Evolutionary conservation across 1,284 basidiomycete genomes (phyloP), one percentile per base, ranked within the genome.

Genomic region (Leccinum holopus): DNA sequence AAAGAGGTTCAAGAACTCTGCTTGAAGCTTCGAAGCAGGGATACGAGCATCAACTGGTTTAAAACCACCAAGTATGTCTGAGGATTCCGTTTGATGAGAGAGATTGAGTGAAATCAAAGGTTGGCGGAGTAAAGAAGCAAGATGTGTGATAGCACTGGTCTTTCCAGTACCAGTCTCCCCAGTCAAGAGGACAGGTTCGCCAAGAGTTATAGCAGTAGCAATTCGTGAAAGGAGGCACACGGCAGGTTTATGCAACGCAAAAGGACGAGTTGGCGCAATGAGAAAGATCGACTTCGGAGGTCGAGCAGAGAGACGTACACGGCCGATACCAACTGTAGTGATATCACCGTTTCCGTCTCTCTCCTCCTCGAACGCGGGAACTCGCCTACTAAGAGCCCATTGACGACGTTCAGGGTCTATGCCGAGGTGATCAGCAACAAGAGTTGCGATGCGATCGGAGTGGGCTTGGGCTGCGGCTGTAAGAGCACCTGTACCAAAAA

Each of bases 151-250:
- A 3, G 90, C 85, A 53, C 95, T 97, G 2, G 97, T 99, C 78
- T 99, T 99, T 41, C 97, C 97, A 1, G 97, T 99, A 51, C 97
- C 97, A 0, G 97, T 99, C 80, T 99, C 97, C 60, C 97, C 97
- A 0, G 97, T 96, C 21, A 99, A 84, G 2, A 99, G 83, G 1
- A 97, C 81, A 0, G 97, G 95, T 73, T 99, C 97, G 14, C 79
- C 78, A 41, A 91, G 80, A 0, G 88, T 81, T 37, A 96, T 81
- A 0, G 91, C 86, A 11, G 87, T 89, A 0, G 90, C 87, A 53
- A 99, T 87, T 30, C 93, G 87, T 47, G 95, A 92, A 25, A 98
- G 83, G 6, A 98, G 81, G 25, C 86, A 77, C 1, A 92, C 78
- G 0, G 95, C 94, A 1, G 95, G 95, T 66, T 89, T 87, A 67